These are phyloP conservation scores for Blepharisma japonicum DNA, from an alignment of 73 alveolate species.

Conservation along the genomic window DNA sequence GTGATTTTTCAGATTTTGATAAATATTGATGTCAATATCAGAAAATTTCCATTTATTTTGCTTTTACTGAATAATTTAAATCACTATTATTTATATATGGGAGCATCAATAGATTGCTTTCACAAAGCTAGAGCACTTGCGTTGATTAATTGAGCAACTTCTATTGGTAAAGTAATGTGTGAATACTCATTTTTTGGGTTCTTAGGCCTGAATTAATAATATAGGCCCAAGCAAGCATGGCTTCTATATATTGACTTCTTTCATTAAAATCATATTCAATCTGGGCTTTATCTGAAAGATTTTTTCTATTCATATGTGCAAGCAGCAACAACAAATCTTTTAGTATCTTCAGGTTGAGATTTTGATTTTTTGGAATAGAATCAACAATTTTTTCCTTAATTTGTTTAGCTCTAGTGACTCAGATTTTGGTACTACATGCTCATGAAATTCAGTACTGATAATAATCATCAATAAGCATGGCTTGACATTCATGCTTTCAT, in stretches of 20 bases:
- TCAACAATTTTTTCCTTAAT: not conserved
- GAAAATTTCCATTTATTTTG: conserved; percentile 46
- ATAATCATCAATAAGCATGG: not conserved
- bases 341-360: not conserved
- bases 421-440: not conserved
- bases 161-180: conserved; percentile 1
- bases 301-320: conserved; percentile 20
- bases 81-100: conserved; percentile 60
- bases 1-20: conserved; percentile 29
- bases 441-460: conserved; percentile 8
- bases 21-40: conserved; percentile 40
- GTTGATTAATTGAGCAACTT: conserved; percentile 56
- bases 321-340: not conserved
- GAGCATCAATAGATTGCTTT: conserved; percentile 59
- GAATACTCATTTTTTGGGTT: conserved; percentile 26
- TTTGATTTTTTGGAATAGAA: not conserved
- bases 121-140: conserved; percentile 56
- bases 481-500: not conserved
- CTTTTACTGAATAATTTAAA: conserved; percentile 33
- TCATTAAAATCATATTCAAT: not conserved
- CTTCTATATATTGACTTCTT: not conserved
- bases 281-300: not conserved
- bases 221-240: not conserved
- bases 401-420: not conserved
- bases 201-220: not conserved